Base-by-base conservation (phyloP, 495 filamentous ascomycete species). In the Cercophora newfieldiana region DNA sequence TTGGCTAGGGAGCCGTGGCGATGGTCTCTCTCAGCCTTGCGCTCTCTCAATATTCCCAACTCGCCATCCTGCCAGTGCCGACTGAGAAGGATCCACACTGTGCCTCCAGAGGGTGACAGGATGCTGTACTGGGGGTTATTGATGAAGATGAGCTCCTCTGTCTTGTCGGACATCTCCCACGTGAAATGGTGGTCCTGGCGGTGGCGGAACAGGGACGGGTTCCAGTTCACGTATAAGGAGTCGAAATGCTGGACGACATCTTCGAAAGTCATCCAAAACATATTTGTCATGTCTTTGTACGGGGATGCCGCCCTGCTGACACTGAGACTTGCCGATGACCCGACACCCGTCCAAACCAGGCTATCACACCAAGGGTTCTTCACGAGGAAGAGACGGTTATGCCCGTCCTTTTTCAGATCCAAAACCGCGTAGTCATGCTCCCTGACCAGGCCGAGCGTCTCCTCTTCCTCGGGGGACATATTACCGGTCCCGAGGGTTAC, bases 351-450 rank as follows among this genome's bases (percentile, higher is more conserved):
- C 90, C 90, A 93, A 3, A 85, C 81, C 26, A 86, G 83, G 33
- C 90, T 91, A 59, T 94, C 89, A 58, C 89, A 90, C 96, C 96
- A 98, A 7, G 96, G 96, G 72, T 99, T 98, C 72, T 99, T 98
- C 67, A 99, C 82, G 0, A 97, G 83, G 29, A 97, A 79, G 44
- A 88, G 82, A 24, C 87, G 83, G 63, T 86, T 86, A 60, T 58
- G 51, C 28, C 48, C 80, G 49, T 85, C 75, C 68, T 88, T 89
- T 63, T 87, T 88, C 81, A 98, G 80, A 66, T 96, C 88, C 24
- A 97, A 74, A 24, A 98, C 89, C 6, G 92, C 93, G 75, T 99
- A 99, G 75, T 97, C 95, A 74, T 99, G 95, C 75, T 97, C 89
- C 21, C 88, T 89, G 6, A 89, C 89, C 14, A 99, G 79, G 0